phyloP scores from a whole-genome alignment of 768 basidiomycete species.

The Hygrophorus russula region DNA sequence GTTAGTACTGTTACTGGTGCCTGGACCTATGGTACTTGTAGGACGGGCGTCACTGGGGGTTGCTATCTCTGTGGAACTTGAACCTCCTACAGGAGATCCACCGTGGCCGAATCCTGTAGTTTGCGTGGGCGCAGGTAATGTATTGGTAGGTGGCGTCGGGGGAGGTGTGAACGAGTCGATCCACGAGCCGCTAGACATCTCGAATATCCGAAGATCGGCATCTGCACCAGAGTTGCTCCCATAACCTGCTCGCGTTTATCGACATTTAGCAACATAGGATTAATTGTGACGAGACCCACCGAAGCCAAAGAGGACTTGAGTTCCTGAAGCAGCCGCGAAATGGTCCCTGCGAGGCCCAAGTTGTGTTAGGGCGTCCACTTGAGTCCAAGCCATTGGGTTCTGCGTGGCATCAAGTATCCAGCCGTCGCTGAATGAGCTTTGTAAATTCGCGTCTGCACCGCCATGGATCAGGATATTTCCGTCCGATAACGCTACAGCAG shows the following conservation, averaged over 20 bases:
- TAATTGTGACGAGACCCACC: conserved; percentile 33
- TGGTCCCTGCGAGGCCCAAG: conserved; percentile 66
- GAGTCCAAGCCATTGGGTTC: conserved; percentile 50
- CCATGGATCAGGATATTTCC: conserved; percentile 67
- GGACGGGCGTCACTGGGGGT: not conserved
- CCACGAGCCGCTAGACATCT: conserved; percentile 30
- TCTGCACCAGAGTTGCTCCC: conserved; percentile 39
- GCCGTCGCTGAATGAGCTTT: conserved; percentile 51
- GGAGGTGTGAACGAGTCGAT: conserved; percentile 30
- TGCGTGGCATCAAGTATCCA: conserved; percentile 54
- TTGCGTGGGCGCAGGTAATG: conserved; percentile 4
- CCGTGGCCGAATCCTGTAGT: not conserved
- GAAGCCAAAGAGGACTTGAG: conserved; percentile 64
- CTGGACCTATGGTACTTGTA: conserved; percentile 1
- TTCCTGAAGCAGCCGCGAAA: conserved; percentile 50
- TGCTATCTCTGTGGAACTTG: not conserved
- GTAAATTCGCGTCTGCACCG: conserved; percentile 49
- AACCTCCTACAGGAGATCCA: not conserved
- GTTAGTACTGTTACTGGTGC: conserved; percentile 5
- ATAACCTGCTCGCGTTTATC: conserved; percentile 28
- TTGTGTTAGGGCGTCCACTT: conserved; percentile 36
- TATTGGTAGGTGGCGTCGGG: conserved; percentile 19
- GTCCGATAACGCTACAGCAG: conserved; percentile 34
- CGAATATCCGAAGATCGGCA: conserved; percentile 43
- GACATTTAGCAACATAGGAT: not conserved